phyloP scores from a whole-genome alignment of 441 rosid genomes.

The Melastoma candidum region DNA sequence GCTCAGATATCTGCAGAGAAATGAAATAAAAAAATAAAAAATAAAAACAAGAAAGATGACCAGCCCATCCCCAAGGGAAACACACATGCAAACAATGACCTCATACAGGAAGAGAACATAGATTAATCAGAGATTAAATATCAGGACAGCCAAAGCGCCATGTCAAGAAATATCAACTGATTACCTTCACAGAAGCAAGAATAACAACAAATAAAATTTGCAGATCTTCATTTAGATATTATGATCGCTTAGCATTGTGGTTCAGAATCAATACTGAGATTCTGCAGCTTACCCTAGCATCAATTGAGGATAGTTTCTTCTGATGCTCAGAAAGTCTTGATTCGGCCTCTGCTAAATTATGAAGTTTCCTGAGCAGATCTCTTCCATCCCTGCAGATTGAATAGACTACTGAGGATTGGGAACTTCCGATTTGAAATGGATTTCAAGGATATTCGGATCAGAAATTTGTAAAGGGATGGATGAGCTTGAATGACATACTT shows the following conservation, averaged over 20 bases:
- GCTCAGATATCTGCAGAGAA: constrained; percentile 60
- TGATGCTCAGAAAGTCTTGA: constrained; percentile 55
- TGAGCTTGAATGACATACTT: constrained; percentile 26
- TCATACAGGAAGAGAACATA: too few species aligned
- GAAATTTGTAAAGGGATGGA: not conserved
- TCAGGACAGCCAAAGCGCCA: too few species aligned
- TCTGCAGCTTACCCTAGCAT: constrained; percentile 46
- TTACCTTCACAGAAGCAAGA: too few species aligned
- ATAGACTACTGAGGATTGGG: not conserved
- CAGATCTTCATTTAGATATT: too few species aligned
- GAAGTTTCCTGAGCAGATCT: constrained; percentile 78
- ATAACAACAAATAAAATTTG: too few species aligned
- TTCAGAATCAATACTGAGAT: too few species aligned
- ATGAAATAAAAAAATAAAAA: not conserved
- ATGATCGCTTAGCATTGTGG: too few species aligned
- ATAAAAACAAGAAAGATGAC: too few species aligned
- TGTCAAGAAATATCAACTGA: too few species aligned
- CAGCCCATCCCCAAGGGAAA: too few species aligned
- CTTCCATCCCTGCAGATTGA: constrained; percentile 64
- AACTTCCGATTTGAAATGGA: not conserved
- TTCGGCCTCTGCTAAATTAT: constrained; percentile 78
- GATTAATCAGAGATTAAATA: too few species aligned
- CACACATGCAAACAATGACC: too few species aligned
- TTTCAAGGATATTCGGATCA: not conserved
- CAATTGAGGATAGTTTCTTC: constrained; percentile 59